Percentiles rank a stretch among this genome's conserved stretches.
Conservation (phyloP, 768 basidiomycete species). For the Tylopilus balloui region DNA sequence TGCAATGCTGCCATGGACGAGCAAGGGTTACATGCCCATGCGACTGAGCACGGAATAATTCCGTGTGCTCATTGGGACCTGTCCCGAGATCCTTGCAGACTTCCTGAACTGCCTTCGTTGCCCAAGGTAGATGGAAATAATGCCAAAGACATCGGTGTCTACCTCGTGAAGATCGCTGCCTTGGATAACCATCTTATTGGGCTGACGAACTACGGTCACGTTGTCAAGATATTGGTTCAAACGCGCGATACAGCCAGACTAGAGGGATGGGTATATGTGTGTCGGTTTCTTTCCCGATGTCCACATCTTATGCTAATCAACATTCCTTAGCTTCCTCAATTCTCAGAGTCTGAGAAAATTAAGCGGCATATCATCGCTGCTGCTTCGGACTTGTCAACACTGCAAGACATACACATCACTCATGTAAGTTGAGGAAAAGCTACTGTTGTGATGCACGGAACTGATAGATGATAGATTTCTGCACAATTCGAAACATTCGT, state of each 20-base stretch:
- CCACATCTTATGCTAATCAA: neutral
- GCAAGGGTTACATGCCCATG: constrained; percentile 28
- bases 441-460: neutral
- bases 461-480: constrained; percentile 53
- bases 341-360: constrained; percentile 59
- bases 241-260: constrained; percentile 36
- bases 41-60: constrained; percentile 41
- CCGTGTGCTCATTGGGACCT: constrained; percentile 61
- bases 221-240: constrained; percentile 55
- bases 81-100: constrained; percentile 45
- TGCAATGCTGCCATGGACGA: constrained; percentile 47
- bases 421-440: constrained; percentile 53
- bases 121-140: constrained; percentile 41
- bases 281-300: constrained; percentile 20
- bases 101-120: constrained; percentile 59
- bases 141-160: constrained; percentile 31
- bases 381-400: constrained; percentile 34
- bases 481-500: constrained; percentile 81
- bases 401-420: constrained; percentile 58
- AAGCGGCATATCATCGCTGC: constrained; percentile 42
- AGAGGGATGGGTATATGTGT: constrained; percentile 70
- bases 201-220: constrained; percentile 75
- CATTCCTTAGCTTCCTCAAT: constrained; percentile 59
- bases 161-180: constrained; percentile 77
- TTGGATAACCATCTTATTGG: constrained; percentile 71